These are phyloP conservation scores for Boletus sp. DNA, from an alignment of 1,284 basidiomycete species.

Conservation along the genomic window DNA sequence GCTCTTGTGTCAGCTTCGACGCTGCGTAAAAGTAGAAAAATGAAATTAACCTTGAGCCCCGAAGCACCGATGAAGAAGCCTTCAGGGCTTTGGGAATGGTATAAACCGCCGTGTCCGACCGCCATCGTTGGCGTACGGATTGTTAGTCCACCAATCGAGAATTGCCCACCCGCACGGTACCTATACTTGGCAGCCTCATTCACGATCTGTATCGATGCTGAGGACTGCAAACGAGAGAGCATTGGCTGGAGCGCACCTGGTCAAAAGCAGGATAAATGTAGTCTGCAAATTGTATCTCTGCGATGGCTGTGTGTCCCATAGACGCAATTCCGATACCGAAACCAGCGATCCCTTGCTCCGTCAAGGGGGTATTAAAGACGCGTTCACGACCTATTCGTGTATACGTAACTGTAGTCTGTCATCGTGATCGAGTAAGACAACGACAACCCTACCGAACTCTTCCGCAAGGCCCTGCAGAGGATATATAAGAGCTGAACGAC, in stretches of 20 bases:
- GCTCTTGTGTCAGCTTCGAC: background rate
- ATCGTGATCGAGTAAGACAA: background rate
- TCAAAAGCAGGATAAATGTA: slow-evolving; percentile 93
- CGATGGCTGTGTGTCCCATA: slow-evolving; percentile 94
- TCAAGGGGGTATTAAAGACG: slow-evolving; percentile 94
- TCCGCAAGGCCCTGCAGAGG: slow-evolving; percentile 76
- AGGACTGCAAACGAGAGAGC: background rate
- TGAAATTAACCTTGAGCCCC: slow-evolving; percentile 74
- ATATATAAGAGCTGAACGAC: slow-evolving; percentile 4
- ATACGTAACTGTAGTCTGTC: slow-evolving; percentile 1
- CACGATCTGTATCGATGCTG: slow-evolving; percentile 61
- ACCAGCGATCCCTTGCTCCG: slow-evolving; percentile 93
- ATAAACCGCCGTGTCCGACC: slow-evolving; percentile 91
- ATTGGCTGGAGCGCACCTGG: slow-evolving; percentile 52
- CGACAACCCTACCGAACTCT: slow-evolving; percentile 69
- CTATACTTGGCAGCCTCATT: slow-evolving; percentile 95
- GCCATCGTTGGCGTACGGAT: slow-evolving; percentile 88
- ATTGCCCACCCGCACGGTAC: slow-evolving; percentile 86
- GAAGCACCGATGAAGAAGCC: slow-evolving; percentile 91
- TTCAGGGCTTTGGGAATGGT: slow-evolving; percentile 94
- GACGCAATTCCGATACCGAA: slow-evolving; percentile 91
- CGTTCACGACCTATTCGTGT: slow-evolving; percentile 69
- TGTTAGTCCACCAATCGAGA: slow-evolving; percentile 82
- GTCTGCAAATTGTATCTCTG: slow-evolving; percentile 88
- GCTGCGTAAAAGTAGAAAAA: background rate